Conservation (phyloP, 371 early-diverging fungal genomes). For the Thermomucor indicae-seudaticae region DNA sequence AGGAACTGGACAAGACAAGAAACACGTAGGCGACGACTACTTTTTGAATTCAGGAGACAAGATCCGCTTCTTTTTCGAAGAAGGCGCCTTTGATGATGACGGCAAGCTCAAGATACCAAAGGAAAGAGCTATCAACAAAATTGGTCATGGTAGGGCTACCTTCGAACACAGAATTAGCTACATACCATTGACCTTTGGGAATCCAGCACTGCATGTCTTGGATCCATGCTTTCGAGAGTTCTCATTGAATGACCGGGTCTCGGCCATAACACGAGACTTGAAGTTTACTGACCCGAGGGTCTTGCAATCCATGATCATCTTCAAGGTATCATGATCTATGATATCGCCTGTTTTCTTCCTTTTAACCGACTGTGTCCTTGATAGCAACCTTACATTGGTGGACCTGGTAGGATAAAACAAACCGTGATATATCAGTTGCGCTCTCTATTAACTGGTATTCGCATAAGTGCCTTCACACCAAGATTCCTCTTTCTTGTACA, state of each 20-base stretch:
- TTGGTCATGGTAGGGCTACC: conserved; percentile 94
- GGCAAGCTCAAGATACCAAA: conserved; percentile 61
- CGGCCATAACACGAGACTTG: conserved; percentile 56
- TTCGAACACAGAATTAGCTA: no score
- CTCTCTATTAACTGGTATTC: no score
- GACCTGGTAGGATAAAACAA: conserved; percentile 52
- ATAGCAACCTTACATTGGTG: conserved; percentile 76
- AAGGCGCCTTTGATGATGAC: conserved; percentile 68
- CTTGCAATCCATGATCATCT: conserved; percentile 91
- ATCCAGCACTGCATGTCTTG: conserved; percentile 74
- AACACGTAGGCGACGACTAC: conserved; percentile 86
- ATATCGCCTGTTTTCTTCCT: not conserved
- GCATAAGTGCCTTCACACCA: conserved; percentile 69
- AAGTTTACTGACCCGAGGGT: conserved; percentile 71
- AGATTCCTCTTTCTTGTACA: conserved; percentile 91
- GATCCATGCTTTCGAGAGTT: conserved; percentile 72
- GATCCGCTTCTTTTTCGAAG: conserved; percentile 86
- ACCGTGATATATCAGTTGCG: no score
- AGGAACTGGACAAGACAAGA: conserved; percentile 47
- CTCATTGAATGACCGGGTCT: conserved; percentile 51
- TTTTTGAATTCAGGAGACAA: conserved; percentile 84
- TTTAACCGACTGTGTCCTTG: not conserved
- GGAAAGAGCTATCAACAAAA: conserved; percentile 81
- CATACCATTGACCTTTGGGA: no score
- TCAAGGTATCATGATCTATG: conserved; percentile 48